phyloP scores from a whole-genome alignment of 2,329 filamentous ascomycete genomes.

The Trichoderma brevicompactum region DNA sequence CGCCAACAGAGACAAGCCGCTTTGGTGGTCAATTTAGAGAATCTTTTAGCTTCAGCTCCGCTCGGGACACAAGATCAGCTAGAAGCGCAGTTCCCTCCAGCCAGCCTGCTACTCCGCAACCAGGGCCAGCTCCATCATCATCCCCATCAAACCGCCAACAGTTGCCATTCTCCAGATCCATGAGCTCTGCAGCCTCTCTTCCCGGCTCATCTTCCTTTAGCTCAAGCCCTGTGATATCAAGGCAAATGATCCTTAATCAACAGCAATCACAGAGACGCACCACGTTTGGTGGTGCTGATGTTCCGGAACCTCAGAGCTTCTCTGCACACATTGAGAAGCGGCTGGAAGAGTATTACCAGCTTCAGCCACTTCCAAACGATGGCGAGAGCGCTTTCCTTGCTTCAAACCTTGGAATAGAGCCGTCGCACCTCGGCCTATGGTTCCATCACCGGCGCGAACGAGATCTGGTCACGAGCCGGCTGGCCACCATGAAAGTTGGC shows the following conservation, averaged over 20 bases:
- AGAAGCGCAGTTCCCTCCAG: slow-evolving; percentile 30
- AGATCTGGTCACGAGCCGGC: slow-evolving; percentile 50
- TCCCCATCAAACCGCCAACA: slow-evolving; percentile 34
- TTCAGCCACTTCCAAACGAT: slow-evolving; percentile 53
- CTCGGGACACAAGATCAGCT: background rate
- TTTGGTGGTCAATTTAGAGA: slow-evolving; percentile 6
- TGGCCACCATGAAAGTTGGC: slow-evolving; percentile 51
- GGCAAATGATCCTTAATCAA: slow-evolving; percentile 52
- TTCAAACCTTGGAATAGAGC: slow-evolving; percentile 58
- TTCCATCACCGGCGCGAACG: slow-evolving; percentile 58
- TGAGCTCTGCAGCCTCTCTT: slow-evolving; percentile 36
- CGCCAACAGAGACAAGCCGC: slow-evolving; percentile 38
- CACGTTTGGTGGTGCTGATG: slow-evolving; percentile 44
- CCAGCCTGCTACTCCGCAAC: slow-evolving; percentile 34
- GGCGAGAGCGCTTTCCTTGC: slow-evolving; percentile 58
- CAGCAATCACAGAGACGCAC: slow-evolving; percentile 48
- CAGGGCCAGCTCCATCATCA: slow-evolving; percentile 30
- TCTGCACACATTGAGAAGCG: slow-evolving; percentile 55
- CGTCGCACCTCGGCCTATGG: slow-evolving; percentile 58
- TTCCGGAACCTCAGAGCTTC: slow-evolving; percentile 51
- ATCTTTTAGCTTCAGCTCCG: slow-evolving; percentile 7
- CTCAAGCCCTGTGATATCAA: slow-evolving; percentile 40
- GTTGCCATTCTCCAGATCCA: slow-evolving; percentile 33
- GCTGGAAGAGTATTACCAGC: slow-evolving; percentile 58
- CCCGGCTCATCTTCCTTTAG: slow-evolving; percentile 33